Evolutionary conservation across 495 filamentous ascomycete genomes (phyloP).

Genomic region (Talaromyces thailandensis): DNA sequence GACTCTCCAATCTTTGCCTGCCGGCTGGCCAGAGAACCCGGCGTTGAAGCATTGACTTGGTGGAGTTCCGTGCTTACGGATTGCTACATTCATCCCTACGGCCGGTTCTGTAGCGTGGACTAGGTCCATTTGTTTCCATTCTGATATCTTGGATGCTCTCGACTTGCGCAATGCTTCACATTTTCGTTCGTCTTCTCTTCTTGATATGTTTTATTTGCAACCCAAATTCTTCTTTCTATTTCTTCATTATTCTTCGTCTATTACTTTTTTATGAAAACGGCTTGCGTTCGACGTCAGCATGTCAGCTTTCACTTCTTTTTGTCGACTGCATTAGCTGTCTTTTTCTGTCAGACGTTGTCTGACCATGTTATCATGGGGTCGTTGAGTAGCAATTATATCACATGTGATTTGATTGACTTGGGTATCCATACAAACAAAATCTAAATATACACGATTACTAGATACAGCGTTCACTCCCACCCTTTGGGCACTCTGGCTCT

Average conservation of each 20-base stretch:
- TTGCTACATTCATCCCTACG: background rate
- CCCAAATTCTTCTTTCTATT: constrained; percentile 10
- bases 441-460: background rate
- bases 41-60: background rate
- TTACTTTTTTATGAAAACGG: constrained; percentile 13
- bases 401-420: background rate
- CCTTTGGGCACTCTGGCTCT: constrained; percentile 25
- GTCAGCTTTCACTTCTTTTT: constrained; percentile 7
- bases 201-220: constrained; percentile 22
- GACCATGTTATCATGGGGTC: background rate
- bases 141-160: constrained; percentile 19
- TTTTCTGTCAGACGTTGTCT: background rate
- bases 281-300: constrained; percentile 13
- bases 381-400: background rate
- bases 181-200: constrained; percentile 15
- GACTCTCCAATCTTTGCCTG: background rate
- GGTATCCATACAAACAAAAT: background rate
- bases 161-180: background rate
- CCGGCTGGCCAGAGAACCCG: background rate
- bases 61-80: background rate
- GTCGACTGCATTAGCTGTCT: background rate
- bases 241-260: constrained; percentile 24
- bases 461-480: constrained; percentile 13
- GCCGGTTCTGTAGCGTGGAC: constrained; percentile 6
- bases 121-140: constrained; percentile 12